Base-by-base conservation (phyloP, 371 early-diverging fungal genomes). In the Mortierella sp. region DNA sequence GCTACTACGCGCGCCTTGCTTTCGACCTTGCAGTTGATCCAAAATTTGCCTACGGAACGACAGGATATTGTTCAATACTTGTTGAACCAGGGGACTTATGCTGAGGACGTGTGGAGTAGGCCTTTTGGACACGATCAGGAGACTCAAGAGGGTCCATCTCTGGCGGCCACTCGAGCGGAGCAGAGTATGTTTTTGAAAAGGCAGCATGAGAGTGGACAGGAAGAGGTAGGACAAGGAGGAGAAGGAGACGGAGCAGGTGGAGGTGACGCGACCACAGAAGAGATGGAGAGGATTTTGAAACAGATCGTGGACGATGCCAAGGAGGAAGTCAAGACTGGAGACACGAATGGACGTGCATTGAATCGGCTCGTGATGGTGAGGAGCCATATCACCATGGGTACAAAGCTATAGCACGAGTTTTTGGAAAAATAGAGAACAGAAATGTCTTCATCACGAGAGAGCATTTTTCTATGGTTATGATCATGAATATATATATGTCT, bases 51-150 rank as follows among this genome's bases (percentile, higher is more conserved):
- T 19, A 59, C 59, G 50, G 75, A 75, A 21, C 75, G 69, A n/a
- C 75, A 75, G 69, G 75, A 75, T 49, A 68, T 75, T 58, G 69
- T 75, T 0, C 56, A 63, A 44, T 75, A 75, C 41, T 12, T 72
- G 46, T 19, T 72, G 28, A 66, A 61, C 26, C 75, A 75, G 28
- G 64, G 75, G 15, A 68, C 69, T 4, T 68, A 68, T 49, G 26
- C 69, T 2, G 75, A 68, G 0, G 75, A 75, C 56, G 34, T 75
- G 34, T 62, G 60, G 59, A 43, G 60, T 37, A 54, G 47, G 27
- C 75, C 75, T 0, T 75, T 64, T 47, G 69, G 56, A 12, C 63
- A 63, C 26, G 69, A 75, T 26, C 47, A 19, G 0, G 48, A 44
- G 17, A 23, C 59, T 7, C 56, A 64, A 14, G 75, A 73, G 21